Base-by-base conservation (phyloP, 2,329 filamentous ascomycete genomes). In the Trichoderma harzianum region DNA sequence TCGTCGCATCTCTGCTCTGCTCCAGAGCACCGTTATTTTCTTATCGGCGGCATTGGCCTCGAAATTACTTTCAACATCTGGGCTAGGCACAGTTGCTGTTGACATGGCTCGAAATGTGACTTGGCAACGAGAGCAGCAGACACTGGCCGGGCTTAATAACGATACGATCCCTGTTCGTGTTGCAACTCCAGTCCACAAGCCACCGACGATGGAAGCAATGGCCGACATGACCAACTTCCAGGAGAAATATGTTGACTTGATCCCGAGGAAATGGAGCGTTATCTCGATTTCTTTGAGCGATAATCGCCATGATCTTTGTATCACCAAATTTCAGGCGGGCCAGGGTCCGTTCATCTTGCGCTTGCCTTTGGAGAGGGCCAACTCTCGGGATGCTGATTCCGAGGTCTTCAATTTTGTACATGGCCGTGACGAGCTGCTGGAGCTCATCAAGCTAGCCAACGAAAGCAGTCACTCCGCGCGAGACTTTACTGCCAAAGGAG, bases 201-300 rank as follows among this genome's bases (percentile, higher is more conserved):
- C 83, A 28, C 78, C 78, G 2, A 88, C 86, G 73, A 79, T 88
- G 21, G 84, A 83, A 1, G 79, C 84, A 70, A 80, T 83, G 5
- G 81, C 84, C 11, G 86, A 91, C 74, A 86, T 90, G 76, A 81
- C 84, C 57, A 85, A 86, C 30, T 97, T 97, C 77, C 92, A 95
- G 78, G 86, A 87, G 74, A 89, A 95, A 60, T 97, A 94, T 76
- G 87, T 98, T 65, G 93, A 98, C 77, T 92, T 95, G 64, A 90
- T 99, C 7, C 97, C 96, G 0, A 83, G 85, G 51, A 85, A 87
- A 7, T 99, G 96, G 96, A 94, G 90, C 61, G 92, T 95, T 1
- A 84, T 99, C 11, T 98, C 95, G 0, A 84, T 99, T 58, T 92
- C 92, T 0, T 82, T 99, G 18, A 96, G 92, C 77, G 93, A 97